Evolutionary conservation across 768 basidiomycete species (phyloP).

Genomic region (Kwoniella botswanensis): DNA sequence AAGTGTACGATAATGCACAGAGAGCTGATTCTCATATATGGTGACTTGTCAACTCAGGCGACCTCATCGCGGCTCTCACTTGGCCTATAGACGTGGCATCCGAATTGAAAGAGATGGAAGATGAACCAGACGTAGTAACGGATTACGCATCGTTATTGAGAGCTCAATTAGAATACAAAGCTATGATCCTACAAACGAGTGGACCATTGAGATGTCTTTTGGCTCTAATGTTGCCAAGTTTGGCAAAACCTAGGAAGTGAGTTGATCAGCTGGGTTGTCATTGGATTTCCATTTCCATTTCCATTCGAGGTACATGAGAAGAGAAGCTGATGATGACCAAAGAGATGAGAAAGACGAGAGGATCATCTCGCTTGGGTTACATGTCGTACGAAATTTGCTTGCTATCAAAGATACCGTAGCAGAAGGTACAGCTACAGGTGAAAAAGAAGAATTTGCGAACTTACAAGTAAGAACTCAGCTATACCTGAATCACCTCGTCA

Average conservation of each 20-base stretch:
- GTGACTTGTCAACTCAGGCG: slow-evolving; percentile 59
- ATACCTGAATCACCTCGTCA: too few relatives aligned
- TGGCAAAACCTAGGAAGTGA: slow-evolving; percentile 68
- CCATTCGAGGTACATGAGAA: too few relatives aligned
- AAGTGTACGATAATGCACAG: not conserved
- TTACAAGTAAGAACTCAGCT: slow-evolving; percentile 65
- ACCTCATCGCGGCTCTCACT: slow-evolving; percentile 94
- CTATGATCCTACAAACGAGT: slow-evolving; percentile 44
- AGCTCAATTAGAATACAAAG: slow-evolving; percentile 88
- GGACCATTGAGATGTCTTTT: slow-evolving; percentile 46
- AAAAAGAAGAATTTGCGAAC: slow-evolving; percentile 76
- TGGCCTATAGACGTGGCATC: slow-evolving; percentile 98
- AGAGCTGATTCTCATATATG: not conserved
- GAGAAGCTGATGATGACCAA: not conserved
- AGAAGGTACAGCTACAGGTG: slow-evolving; percentile 72
- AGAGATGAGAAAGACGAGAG: slow-evolving; percentile 80
- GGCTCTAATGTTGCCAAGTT: slow-evolving; percentile 72
- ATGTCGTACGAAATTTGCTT: slow-evolving; percentile 89
- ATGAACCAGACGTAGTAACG: slow-evolving; percentile 74
- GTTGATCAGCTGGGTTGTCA: slow-evolving; percentile 14
- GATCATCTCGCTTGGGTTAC: slow-evolving; percentile 82
- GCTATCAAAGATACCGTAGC: slow-evolving; percentile 86
- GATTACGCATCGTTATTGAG: slow-evolving; percentile 85
- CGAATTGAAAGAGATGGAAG: slow-evolving; percentile 85
- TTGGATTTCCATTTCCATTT: not conserved